These are phyloP conservation scores for Mycena haematopus DNA, from an alignment of 768 basidiomycete species.

Conservation along the genomic window DNA sequence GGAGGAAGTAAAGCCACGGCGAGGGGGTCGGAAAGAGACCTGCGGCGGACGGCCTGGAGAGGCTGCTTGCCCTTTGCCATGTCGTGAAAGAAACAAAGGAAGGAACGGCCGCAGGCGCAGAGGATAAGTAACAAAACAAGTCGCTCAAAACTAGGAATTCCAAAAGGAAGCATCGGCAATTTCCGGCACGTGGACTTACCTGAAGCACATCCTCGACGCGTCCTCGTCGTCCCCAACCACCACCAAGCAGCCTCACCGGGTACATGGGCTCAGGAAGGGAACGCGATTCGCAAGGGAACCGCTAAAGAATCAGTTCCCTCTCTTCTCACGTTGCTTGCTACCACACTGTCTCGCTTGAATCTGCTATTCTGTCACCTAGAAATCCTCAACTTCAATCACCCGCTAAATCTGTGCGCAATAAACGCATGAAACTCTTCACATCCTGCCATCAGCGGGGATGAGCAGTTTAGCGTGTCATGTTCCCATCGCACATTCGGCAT, in stretches of 20 bases:
- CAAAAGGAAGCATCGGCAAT: too few relatives aligned
- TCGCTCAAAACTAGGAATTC: background rate
- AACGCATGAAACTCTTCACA: background rate
- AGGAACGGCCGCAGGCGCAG: constrained; percentile 14
- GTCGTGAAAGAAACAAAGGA: constrained; percentile 28
- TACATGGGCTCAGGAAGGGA: too few relatives aligned
- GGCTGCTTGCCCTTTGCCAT: constrained; percentile 47
- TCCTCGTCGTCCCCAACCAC: too few relatives aligned
- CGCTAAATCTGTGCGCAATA: background rate
- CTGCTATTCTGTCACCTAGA: background rate
- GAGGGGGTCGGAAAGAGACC: constrained; percentile 72
- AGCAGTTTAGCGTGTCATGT: background rate
- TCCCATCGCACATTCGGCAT: constrained; percentile 4
- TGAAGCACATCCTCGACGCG: too few relatives aligned
- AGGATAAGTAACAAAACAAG: background rate
- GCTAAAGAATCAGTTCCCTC: too few relatives aligned
- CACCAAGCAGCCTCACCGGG: too few relatives aligned
- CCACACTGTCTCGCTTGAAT: background rate
- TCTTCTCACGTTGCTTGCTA: too few relatives aligned
- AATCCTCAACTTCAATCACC: background rate
- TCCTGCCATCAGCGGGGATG: background rate
- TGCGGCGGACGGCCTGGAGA: constrained; percentile 41
- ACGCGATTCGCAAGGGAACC: too few relatives aligned
- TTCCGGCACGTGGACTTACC: too few relatives aligned
- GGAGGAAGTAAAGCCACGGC: constrained; percentile 72